Evolutionary conservation across 768 basidiomycete genomes (phyloP), one percentile per base, ranked within the genome.

Genomic region (Suillus decipiens): DNA sequence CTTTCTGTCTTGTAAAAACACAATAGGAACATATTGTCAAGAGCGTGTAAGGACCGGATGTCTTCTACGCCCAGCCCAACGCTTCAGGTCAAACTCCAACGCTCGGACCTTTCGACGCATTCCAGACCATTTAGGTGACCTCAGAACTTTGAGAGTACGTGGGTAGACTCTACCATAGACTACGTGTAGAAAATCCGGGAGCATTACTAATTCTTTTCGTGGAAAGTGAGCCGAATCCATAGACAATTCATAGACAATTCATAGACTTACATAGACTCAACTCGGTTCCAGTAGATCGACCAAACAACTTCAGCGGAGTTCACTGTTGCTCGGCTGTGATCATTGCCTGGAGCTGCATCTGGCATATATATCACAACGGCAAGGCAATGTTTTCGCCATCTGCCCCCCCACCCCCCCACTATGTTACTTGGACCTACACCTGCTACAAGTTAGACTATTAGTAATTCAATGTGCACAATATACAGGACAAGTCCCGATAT

Each of bases 401-500:
- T 55, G 53, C 54, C 54, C 53, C 51, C 3, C 34, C n/a, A 34
- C 33, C n/a, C n/a, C n/a, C n/a, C n/a, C n/a, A n/a, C n/a, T 54
- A 54, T 34, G 2, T 54, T 19, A 51, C 50, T 33, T 51, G 17
- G 50, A 17, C 50, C 31, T 51, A 33, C 31, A 51, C 17, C 9
- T 34, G 33, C 24, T 50, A 28, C 47, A 48, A 28, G 47, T 7
- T 48, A 48, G 47, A 17, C 41, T 41, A 17, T 41, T 41, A 41
- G 6, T 48, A 24, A 48, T 48, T 48, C 47, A 14, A 48, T 48
- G 47, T 12, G 12, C 47, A 28, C 47, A 36, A 17, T 48, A 48
- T 48, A 12, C 47, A 28, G 24, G 50, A 53, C 51, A 53, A 34
- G 51, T 34, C 50, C 50, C 9, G 17, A 53, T 53, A 53, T 53